Evolutionary conservation across 768 basidiomycete genomes (phyloP).

Genomic region (Hericium coralloides): DNA sequence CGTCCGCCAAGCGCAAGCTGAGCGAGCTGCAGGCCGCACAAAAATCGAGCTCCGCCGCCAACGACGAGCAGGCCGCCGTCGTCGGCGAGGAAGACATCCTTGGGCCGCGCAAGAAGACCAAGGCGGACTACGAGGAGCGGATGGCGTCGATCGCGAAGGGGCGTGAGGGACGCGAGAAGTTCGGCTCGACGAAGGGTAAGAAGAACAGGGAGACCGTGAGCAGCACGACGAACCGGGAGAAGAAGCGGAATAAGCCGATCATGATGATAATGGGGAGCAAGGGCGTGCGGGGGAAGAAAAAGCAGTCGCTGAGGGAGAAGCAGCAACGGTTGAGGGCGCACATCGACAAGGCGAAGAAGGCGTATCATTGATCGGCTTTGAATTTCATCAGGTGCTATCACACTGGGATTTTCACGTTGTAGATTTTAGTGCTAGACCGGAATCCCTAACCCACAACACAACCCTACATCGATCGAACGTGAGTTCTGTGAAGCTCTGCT

Average conservation of each 20-base stretch:
- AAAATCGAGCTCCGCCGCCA: conserved; percentile 38
- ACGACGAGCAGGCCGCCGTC: conserved; percentile 45
- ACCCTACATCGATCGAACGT: too few relatives aligned
- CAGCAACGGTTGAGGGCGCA: conserved; percentile 72
- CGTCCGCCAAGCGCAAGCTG: conserved; percentile 83
- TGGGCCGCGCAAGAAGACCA: conserved; percentile 88
- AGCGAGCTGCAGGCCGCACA: conserved; percentile 68
- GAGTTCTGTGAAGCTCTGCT: too few relatives aligned
- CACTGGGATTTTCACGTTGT: too few relatives aligned
- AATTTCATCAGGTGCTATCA: too few relatives aligned
- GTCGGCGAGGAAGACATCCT: conserved; percentile 89
- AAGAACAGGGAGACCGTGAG: conserved; percentile 75
- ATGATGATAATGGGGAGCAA: conserved; percentile 86
- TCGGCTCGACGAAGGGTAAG: conserved; percentile 85
- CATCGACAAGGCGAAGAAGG: conserved; percentile 61
- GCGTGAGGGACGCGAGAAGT: conserved; percentile 91
- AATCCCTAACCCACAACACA: too few relatives aligned
- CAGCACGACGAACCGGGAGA: conserved; percentile 87
- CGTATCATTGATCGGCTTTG: conserved; percentile 3
- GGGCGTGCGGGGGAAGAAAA: conserved; percentile 76
- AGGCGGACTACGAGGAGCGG: conserved; percentile 89
- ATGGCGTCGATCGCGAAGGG: conserved; percentile 89
- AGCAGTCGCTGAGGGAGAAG: conserved; percentile 72
- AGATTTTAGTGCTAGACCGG: too few relatives aligned
- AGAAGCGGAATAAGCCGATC: conserved; percentile 88